These are phyloP conservation scores for Barnettozyma wickerhamii DNA, from an alignment of 805 yeast genomes.

Conservation along the genomic window DNA sequence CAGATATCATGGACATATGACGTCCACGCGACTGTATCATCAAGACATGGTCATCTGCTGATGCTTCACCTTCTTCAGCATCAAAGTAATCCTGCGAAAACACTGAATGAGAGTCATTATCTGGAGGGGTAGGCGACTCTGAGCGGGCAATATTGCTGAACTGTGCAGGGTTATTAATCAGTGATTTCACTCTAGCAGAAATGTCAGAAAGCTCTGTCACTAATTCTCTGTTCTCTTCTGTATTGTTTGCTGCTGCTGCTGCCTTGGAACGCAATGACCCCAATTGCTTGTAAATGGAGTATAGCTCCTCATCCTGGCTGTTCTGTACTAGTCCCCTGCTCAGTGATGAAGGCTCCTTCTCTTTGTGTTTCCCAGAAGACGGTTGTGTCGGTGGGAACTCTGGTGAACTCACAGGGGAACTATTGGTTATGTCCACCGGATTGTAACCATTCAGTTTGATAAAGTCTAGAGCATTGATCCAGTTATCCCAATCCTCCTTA, in stretches of 20 bases:
- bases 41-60: conserved; percentile 17
- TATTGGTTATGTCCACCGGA: not conserved
- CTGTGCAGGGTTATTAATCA: not conserved
- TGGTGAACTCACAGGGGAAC: conserved; percentile 4
- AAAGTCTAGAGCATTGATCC: conserved; percentile 76
- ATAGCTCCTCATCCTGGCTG: not conserved
- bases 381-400: conserved; percentile 5
- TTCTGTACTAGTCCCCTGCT: not conserved
- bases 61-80: conserved; percentile 50
- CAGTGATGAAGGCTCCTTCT: no score
- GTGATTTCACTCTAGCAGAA: conserved; percentile 5
- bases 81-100: conserved; percentile 57
- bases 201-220: not conserved
- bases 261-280: conserved; percentile 1
- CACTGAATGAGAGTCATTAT: conserved; percentile 27
- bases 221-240: no score
- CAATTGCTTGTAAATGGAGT: conserved; percentile 1
- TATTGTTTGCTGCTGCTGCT: no score
- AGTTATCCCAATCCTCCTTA: conserved; percentile 62
- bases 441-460: conserved; percentile 17
- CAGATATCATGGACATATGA: conserved; percentile 11
- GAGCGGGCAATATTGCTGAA: not conserved
- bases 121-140: conserved; percentile 14
- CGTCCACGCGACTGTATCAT: conserved; percentile 9
- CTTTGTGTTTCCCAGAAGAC: no score